Evolutionary conservation across 78 protist species (phyloP), one percentile per base, ranked within the genome.

Genomic region (Isochrysis galbana): DNA sequence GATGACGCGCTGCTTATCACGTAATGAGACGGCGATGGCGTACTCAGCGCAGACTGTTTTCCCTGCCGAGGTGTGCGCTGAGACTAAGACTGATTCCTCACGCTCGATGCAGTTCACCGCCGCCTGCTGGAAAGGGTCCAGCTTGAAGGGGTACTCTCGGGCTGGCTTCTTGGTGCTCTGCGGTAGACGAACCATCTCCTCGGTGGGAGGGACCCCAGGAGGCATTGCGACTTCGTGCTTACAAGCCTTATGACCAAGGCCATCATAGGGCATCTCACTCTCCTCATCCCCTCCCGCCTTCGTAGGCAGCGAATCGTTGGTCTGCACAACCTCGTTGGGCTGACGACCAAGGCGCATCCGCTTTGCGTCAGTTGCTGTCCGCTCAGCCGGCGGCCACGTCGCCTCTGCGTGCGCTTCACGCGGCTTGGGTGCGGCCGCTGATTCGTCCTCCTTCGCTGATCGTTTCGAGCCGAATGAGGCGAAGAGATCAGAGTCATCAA

Each of bases 1-100:
- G 45, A 96, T 91, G 34, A 95, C 97, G 5, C 98, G 72, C 89
- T 89, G 91, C 51, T 87, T 74, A 7, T 84, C 96, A 10, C 94
- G 69, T 44, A 97, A 93, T 55, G 97, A 90, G 26, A 55, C 91
- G 0, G 98, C 97, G 80, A 97, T 97, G 0, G 98, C 98, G 54
- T 93, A 80, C 90, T 98, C 97, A 1, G 99, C 99, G 32, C 97
- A 97, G 25, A 98, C 99, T 1, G 99, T 99, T 87, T 99, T 99
- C 11, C 99, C 99, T 0, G 99, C 99, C 17, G 99, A 97, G 5
- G 99, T 99, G 87, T 99, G 99, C 5, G 99, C 99, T 1, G 99
- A 67, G 17, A 99, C 99, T 4, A 99, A 91, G 23, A 99, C 88
- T 38, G 88, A 80, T 54, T 80, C 88, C n/a, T 80, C 51, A 3